These are phyloP conservation scores for Rhododendron mucronatum DNA, from an alignment of 148 eudicot species.

Conservation along the genomic window DNA sequence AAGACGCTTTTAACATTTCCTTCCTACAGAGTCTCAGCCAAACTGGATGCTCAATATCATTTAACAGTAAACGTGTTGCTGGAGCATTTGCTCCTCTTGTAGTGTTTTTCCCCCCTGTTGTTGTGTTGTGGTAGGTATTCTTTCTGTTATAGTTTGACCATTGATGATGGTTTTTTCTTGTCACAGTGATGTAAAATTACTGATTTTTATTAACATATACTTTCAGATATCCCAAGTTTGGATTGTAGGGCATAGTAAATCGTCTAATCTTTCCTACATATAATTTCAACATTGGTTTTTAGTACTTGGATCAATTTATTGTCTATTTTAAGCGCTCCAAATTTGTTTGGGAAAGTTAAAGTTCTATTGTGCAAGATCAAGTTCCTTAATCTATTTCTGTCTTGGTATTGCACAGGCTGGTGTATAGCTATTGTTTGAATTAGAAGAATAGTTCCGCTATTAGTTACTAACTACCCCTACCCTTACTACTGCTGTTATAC, in stretches of 20 bases:
- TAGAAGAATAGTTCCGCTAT: neutral
- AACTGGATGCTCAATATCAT: neutral
- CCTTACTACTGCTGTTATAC: neutral
- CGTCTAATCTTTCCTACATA: too few species aligned
- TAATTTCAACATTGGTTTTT: too few species aligned
- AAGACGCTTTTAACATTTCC: neutral
- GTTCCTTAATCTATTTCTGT: neutral
- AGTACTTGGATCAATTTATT: too few species aligned
- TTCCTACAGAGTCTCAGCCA: neutral
- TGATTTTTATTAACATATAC: neutral
- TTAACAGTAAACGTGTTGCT: neutral
- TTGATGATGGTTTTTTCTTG: neutral
- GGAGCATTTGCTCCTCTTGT: neutral
- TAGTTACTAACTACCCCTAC: neutral
- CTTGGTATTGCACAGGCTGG: neutral
- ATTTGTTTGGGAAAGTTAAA: too few species aligned
- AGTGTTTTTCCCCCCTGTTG: neutral
- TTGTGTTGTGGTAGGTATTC: slow-evolving; percentile 3
- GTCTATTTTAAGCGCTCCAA: too few species aligned
- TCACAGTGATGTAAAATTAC: neutral
- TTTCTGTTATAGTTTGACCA: neutral
- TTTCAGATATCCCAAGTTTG: neutral
- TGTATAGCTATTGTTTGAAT: neutral
- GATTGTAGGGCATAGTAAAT: neutral
- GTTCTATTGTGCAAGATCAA: neutral